phyloP scores from a whole-genome alignment of 495 filamentous ascomycete genomes.

The Pyrenopolyporus hunteri region DNA sequence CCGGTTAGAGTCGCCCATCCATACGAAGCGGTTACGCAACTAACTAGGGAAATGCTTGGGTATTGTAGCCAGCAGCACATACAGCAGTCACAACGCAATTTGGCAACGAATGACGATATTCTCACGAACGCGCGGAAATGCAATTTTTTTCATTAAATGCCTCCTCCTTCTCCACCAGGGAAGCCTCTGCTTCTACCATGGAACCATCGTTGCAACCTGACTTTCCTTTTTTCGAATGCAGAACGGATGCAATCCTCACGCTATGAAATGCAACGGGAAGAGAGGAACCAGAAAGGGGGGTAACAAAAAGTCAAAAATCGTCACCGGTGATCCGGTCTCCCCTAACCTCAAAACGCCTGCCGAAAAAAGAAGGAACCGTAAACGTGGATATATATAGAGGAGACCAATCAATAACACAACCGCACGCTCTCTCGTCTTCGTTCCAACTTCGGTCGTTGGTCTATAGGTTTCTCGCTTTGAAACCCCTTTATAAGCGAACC shows the following conservation, averaged over 20 bases:
- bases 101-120: not conserved
- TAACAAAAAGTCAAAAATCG: conserved; percentile 7
- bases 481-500: conserved; percentile 32
- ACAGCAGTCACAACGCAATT: conserved; percentile 9
- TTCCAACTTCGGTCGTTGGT: conserved; percentile 30
- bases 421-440: conserved; percentile 25
- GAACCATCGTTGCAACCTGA: conserved; percentile 11
- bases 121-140: conserved; percentile 22
- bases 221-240: conserved; percentile 18
- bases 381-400: conserved; percentile 13
- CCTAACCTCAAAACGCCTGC: conserved; percentile 28
- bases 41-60: not conserved
- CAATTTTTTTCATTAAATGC: conserved; percentile 35
- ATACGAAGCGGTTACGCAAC: not conserved
- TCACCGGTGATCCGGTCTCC: not conserved
- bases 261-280: conserved; percentile 9
- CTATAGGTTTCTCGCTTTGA: conserved; percentile 33
- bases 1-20: too few species aligned
- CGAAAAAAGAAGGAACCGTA: not conserved
- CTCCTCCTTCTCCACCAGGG: conserved; percentile 12
- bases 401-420: conserved; percentile 9
- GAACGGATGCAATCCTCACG: conserved; percentile 14
- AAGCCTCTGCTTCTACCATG: not conserved
- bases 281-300: conserved; percentile 3
- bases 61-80: not conserved